Conservation (phyloP, 2,329 filamentous ascomycete genomes). For the Nemania sp. region DNA sequence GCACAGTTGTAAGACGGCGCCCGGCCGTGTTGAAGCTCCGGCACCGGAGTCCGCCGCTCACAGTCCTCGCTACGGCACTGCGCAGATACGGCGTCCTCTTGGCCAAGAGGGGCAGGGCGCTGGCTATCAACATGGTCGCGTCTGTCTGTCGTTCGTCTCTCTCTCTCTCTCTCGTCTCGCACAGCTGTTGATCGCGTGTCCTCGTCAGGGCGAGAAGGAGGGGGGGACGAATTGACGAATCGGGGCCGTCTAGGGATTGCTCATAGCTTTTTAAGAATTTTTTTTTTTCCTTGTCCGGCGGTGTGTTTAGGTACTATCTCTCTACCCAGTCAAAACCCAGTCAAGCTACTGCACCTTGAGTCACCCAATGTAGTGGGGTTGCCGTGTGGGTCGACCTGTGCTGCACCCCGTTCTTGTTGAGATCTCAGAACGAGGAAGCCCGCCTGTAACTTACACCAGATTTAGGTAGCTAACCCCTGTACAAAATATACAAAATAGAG, state of each 20-base stretch:
- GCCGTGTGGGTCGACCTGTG: not conserved
- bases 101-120: conserved; percentile 4
- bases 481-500: not conserved
- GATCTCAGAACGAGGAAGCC: not conserved
- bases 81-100: conserved; percentile 4
- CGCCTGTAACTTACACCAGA: not conserved
- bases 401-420: not conserved
- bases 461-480: not conserved
- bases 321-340: not conserved
- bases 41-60: not conserved
- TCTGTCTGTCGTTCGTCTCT: conserved; percentile 1
- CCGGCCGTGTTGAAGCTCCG: conserved; percentile 6
- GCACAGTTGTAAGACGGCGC: not conserved
- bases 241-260: not conserved
- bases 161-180: no score
- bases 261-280: conserved; percentile 5
- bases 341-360: conserved; percentile 1
- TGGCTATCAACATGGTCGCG: conserved; percentile 7
- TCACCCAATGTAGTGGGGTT: not conserved
- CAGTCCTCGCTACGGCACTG: not conserved
- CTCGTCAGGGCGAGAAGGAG: not conserved
- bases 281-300: not conserved
- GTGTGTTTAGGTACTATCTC: not conserved
- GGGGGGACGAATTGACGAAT: not conserved
- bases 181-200: not conserved